Evolutionary conservation across 495 filamentous ascomycete species (phyloP).

Genomic region (Halenospora varia): DNA sequence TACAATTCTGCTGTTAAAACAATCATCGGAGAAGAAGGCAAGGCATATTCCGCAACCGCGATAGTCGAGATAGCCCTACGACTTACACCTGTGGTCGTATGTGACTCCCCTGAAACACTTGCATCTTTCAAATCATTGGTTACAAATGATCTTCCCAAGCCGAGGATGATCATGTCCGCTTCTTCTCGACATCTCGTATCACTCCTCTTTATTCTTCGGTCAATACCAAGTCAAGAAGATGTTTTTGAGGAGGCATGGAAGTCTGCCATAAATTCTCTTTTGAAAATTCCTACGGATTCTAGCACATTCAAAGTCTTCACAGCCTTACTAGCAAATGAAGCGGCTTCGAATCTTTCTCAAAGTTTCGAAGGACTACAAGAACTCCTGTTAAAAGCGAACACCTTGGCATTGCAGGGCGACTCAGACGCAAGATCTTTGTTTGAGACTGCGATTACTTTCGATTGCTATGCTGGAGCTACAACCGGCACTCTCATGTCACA

Average conservation of each 20-base stretch:
- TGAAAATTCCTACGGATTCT: neutral
- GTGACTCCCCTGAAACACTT: neutral
- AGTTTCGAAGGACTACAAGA: slow-evolving; percentile 31
- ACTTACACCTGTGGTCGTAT: slow-evolving; percentile 5
- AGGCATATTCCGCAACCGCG: slow-evolving; percentile 75
- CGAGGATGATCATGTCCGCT: slow-evolving; percentile 12
- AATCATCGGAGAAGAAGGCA: slow-evolving; percentile 62
- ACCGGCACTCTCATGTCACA: slow-evolving; percentile 24
- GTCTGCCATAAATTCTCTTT: slow-evolving; percentile 3
- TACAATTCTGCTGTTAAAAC: slow-evolving; percentile 46
- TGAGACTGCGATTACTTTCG: slow-evolving; percentile 34
- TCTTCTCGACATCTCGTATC: slow-evolving; percentile 16
- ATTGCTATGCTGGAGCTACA: slow-evolving; percentile 26
- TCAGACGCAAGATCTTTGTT: slow-evolving; percentile 32
- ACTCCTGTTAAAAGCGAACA: slow-evolving; percentile 28
- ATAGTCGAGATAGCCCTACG: slow-evolving; percentile 48
- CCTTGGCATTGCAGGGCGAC: slow-evolving; percentile 6
- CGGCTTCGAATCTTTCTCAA: slow-evolving; percentile 25
- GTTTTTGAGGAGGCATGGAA: slow-evolving; percentile 12
- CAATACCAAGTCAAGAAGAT: slow-evolving; percentile 2
- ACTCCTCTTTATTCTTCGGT: slow-evolving; percentile 3
- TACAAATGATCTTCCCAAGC: slow-evolving; percentile 9
- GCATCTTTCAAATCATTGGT: slow-evolving; percentile 9
- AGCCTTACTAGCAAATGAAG: slow-evolving; percentile 34
- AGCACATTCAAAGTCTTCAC: slow-evolving; percentile 27